Evolutionary conservation across 768 basidiomycete genomes (phyloP).

Genomic region (Hericium erinaceus): DNA sequence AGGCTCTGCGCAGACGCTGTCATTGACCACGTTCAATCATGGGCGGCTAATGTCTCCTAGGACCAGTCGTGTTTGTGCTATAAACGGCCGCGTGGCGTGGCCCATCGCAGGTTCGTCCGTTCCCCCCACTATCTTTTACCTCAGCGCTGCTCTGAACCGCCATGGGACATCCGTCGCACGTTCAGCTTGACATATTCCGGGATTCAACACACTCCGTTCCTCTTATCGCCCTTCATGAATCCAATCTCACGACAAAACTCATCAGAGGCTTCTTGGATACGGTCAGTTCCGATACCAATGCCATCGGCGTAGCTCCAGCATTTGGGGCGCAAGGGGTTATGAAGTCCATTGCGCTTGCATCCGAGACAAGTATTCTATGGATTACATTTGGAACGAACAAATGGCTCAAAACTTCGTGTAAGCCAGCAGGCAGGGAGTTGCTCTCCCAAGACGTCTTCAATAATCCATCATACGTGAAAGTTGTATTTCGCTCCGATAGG

Average conservation of each 20-base stretch:
- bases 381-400: neutral
- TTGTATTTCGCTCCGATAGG: neutral
- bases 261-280: neutral
- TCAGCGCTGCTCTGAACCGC: no score
- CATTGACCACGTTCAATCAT: no score
- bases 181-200: neutral
- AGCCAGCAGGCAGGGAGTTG: neutral
- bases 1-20: no score
- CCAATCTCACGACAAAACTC: neutral
- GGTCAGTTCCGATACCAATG: slow-evolving; percentile 17
- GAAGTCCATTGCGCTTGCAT: slow-evolving; percentile 31
- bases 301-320: slow-evolving; percentile 29
- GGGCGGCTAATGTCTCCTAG: no score
- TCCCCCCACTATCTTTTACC: no score
- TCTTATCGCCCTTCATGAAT: no score
- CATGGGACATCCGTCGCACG: neutral
- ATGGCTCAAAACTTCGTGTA: neutral
- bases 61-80: no score
- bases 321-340: slow-evolving; percentile 29
- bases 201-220: neutral
- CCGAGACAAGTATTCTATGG: slow-evolving; percentile 24
- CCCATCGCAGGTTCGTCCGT: no score
- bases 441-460: slow-evolving; percentile 9
- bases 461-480: neutral
- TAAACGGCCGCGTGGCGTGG: no score